A percentile compares a stretch with the other conserved stretches of the same genome.
Evolutionary conservation across 306 rosid species (phyloP).

Genomic region (Acacia confusa): DNA sequence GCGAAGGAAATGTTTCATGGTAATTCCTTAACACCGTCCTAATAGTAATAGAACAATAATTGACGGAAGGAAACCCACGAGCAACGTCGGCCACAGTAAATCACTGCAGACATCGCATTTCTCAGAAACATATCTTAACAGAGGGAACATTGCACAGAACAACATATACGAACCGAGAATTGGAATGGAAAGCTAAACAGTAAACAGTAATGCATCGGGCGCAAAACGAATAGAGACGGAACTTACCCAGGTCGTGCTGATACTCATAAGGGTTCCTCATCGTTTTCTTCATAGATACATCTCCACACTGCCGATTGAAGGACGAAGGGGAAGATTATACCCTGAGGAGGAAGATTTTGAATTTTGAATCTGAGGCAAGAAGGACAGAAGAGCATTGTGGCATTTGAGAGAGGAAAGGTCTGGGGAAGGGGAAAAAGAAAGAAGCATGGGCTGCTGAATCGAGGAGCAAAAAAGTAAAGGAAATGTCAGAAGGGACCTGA

Average conservation of each 20-base stretch:
- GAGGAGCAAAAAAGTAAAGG: too few relatives aligned
- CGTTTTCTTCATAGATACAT: constrained; percentile 91
- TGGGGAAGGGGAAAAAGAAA: too few relatives aligned
- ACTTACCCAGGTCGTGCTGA: constrained; percentile 91
- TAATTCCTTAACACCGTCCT: constrained; percentile 4
- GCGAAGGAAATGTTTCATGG: constrained; percentile 1
- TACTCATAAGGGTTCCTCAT: constrained; percentile 94
- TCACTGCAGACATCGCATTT: not conserved
- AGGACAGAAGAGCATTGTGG: too few relatives aligned
- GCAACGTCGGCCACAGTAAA: not conserved
- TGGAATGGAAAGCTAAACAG: not conserved
- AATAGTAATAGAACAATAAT: constrained; percentile 20
- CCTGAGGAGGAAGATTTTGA: too few relatives aligned
- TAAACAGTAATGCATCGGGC: not conserved
- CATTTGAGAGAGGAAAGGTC: too few relatives aligned
- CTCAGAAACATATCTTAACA: not conserved
- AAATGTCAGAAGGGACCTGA: too few relatives aligned
- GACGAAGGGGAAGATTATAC: too few relatives aligned
- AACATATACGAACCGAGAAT: not conserved
- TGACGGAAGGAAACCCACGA: not conserved
- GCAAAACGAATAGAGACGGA: constrained; percentile 32
- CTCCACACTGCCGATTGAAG: too few relatives aligned
- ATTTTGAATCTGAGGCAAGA: too few relatives aligned
- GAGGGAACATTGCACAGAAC: not conserved
- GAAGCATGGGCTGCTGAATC: too few relatives aligned